Base-by-base conservation (phyloP, 2,329 filamentous ascomycete genomes). In the Lachnellula arida region DNA sequence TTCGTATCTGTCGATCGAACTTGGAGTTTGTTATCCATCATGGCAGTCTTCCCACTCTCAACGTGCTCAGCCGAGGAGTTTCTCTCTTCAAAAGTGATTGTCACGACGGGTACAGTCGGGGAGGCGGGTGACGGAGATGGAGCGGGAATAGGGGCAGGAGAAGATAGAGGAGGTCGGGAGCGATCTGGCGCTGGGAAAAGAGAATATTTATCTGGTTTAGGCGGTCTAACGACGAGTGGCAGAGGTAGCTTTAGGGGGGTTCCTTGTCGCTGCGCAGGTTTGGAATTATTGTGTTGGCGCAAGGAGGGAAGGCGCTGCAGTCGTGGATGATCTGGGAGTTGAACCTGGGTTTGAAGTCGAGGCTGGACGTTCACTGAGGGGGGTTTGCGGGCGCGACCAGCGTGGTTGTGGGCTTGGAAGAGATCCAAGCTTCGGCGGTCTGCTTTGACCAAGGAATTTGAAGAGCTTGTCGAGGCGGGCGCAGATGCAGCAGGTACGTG, bases 1-100 rank as follows among this genome's bases (percentile, higher is more conserved):
- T 49, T 59, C 25, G 51, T 25, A 48, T 64, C 65, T 19, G 52
- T 28, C 8, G 37, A 49, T 46, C 57, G 47, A 22, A 63, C 54
- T 44, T 54, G 52, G 22, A 62, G 52, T 25, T 42, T 50, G 12
- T 60, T 53, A 17, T 47, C 23, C 44, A 47, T 47, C 17, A 15
- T 47, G 44, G 28, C 4, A 9, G 2, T 47, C 37, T 15, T 32
- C 28, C 28, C 28, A 32, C 28, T 32, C 28, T 32, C 28, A 11
- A 32, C 9, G 28, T 32, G 37, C 14, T 40, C 15, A 17, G 15
- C 37, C 37, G 15, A 15, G 15, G 37, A 40, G 15, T n/a, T n/a
- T 40, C 15, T 15, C 37, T 40, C 28, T 40, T 17, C 37, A 17
- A 40, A 17, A 5, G 37, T 15, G 37, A 40, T 40, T 40, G n/a